A percentile compares a stretch with the other conserved stretches of the same genome.
Conservation (phyloP, 1,284 basidiomycete species). For the Apiotrichum veenhuisii region DNA sequence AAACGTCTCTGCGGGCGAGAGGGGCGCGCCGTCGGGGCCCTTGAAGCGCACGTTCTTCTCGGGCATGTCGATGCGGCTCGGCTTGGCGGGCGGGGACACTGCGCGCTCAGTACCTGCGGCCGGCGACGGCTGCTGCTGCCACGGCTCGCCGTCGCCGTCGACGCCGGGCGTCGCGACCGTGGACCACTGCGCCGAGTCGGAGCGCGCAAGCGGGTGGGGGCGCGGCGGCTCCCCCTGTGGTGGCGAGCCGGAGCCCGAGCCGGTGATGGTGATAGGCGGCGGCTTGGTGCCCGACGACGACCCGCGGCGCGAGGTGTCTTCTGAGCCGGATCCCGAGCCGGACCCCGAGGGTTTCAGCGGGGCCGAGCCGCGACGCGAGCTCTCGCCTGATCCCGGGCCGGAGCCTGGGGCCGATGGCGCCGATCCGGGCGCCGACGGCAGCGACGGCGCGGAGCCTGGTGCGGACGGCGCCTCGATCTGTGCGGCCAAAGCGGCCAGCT, state of each 20-base stretch:
- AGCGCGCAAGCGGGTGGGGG: background rate
- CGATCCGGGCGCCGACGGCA: too few relatives aligned
- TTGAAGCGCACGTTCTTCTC: slow-evolving; percentile 45
- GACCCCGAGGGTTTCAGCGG: too few relatives aligned
- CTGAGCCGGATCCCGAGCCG: too few relatives aligned
- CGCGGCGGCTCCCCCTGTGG: slow-evolving; percentile 11
- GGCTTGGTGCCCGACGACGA: slow-evolving; percentile 3
- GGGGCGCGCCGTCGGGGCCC: slow-evolving; percentile 47
- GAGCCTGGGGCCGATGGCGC: background rate
- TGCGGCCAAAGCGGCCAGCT: background rate
- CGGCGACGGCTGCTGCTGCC: background rate
- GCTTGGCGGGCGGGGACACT: background rate
- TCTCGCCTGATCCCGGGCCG: background rate
- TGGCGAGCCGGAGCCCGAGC: slow-evolving; percentile 3
- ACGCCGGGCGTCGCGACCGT: slow-evolving; percentile 47
- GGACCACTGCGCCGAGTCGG: slow-evolving; percentile 39
- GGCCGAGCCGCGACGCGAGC: background rate
- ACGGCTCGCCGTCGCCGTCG: slow-evolving; percentile 25
- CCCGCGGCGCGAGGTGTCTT: too few relatives aligned
- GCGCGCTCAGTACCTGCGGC: background rate
- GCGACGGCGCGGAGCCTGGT: too few relatives aligned
- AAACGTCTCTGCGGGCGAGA: slow-evolving; percentile 37
- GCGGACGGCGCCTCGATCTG: background rate
- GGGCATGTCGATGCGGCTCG: slow-evolving; percentile 10
- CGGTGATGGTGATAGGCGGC: background rate